Base-by-base conservation (phyloP, 768 basidiomycete genomes). In the Podaxis carcinomalis region DNA sequence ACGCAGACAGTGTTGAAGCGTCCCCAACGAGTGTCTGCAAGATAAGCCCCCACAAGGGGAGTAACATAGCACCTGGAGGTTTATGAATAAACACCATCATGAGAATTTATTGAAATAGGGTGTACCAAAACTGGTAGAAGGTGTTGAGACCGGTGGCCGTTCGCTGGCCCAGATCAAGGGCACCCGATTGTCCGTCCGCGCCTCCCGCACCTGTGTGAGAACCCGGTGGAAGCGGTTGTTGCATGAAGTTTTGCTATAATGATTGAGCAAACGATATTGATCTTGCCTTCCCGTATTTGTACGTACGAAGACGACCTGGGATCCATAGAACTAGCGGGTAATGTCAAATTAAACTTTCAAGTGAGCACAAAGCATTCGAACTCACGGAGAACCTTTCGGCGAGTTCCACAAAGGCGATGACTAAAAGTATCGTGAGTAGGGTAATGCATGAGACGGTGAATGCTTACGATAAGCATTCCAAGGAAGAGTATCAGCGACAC, bases 351-450 rank as follows among this genome's bases (percentile, higher is more conserved):
- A 16, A 37, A 4, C 2, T 40, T 32, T 32, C 7, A 32, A 32
- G 47, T 21, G 1, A 25, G 4, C 10, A 37, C 9, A 23, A 19
- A 4, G 32, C 37, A 13, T 19, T 32, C 9, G 42, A 13, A 16
- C 79, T 52, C 64, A 85, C 83, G 36, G 89, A 90, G 73, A 91
- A 91, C 7, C 89, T 84, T 68, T 91, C 90, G 2, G 86, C 87
- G 46, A 89, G 72, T 69, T 90, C 88, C 27, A 89, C 78, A 27
- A 86, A 37, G 11, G 86, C 87, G 58, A 90, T 86, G 51, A 87
- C 85, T 87, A 55, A 49, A 42, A 51, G 25, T 21, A 6, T 4
- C 16, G 13, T 37, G 53, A 23, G 44, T 21, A n/a, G 27, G 52
- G 28, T 4, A 23, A 28, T 19, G 62, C 50, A 27, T 56, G 21